Percentiles rank a stretch among this genome's conserved stretches.
Conservation (phyloP, 1,139 yeast species). For the Geotrichum histeridarum region DNA sequence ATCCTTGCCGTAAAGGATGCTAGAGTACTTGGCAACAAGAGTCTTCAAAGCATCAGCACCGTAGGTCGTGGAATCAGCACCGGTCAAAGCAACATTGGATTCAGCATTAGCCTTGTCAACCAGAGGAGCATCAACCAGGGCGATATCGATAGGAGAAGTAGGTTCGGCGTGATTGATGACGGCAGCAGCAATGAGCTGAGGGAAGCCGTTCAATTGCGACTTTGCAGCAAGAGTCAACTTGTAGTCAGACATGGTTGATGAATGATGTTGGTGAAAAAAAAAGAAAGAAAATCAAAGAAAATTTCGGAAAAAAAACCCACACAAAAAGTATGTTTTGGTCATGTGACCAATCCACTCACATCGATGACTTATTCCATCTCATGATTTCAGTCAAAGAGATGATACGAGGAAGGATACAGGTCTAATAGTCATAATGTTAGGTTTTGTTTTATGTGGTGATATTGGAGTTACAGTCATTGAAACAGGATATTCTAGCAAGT, state of each 20-base stretch:
- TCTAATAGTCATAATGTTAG: too few species aligned
- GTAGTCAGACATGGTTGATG: conserved; percentile 15
- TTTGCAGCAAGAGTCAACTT: conserved; percentile 64
- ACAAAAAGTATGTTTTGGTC: neutral
- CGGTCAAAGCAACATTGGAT: conserved; percentile 45
- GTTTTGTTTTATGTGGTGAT: too few species aligned
- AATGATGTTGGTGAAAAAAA: conserved; percentile 1
- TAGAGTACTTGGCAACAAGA: conserved; percentile 43
- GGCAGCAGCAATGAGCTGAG: conserved; percentile 74
- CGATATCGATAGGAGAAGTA: conserved; percentile 51
- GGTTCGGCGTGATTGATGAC: conserved; percentile 55
- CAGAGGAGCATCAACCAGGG: conserved; percentile 45
- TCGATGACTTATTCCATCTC: neutral
- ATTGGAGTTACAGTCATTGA: too few species aligned
- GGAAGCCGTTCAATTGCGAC: conserved; percentile 76
- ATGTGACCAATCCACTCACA: neutral
- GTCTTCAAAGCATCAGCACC: conserved; percentile 44
- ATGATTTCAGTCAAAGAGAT: too few species aligned
- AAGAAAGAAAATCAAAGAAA: neutral
- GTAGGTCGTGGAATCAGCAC: conserved; percentile 44
- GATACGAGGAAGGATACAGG: too few species aligned
- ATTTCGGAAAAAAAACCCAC: neutral
- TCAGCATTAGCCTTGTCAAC: conserved; percentile 35
- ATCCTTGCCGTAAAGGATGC: conserved; percentile 25
- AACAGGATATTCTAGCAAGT: too few species aligned